A percentile compares a stretch with the other conserved stretches of the same genome.
Conservation (phyloP, 805 yeast species). For the Lachancea meyersii region DNA sequence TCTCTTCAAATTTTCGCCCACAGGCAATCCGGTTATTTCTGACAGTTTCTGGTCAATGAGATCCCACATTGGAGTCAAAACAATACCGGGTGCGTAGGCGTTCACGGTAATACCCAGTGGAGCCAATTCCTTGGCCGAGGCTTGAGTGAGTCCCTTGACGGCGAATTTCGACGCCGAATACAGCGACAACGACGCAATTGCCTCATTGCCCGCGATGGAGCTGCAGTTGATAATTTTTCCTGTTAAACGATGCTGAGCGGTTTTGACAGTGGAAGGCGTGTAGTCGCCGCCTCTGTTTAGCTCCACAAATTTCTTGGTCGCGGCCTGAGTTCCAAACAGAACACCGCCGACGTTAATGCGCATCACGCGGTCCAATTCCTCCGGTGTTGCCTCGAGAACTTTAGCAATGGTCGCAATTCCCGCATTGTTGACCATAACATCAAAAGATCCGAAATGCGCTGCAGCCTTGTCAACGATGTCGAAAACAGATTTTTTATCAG, state of each 20-base stretch:
- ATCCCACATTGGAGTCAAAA: slow-evolving; percentile 37
- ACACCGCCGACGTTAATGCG: slow-evolving; percentile 32
- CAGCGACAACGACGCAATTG: slow-evolving; percentile 29
- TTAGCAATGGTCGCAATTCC: slow-evolving; percentile 31
- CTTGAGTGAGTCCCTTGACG: slow-evolving; percentile 34
- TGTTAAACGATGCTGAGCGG: slow-evolving; percentile 18
- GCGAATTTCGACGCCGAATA: slow-evolving; percentile 37
- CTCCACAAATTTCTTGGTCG: slow-evolving; percentile 27
- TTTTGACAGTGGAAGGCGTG: too few species aligned
- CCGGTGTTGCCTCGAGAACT: slow-evolving; percentile 27
- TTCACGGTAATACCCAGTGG: slow-evolving; percentile 33
- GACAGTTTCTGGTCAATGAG: slow-evolving; percentile 26
- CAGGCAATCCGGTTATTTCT: too few species aligned
- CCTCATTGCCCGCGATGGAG: too few species aligned
- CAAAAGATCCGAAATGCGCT: slow-evolving; percentile 30
- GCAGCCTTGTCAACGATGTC: slow-evolving; percentile 26
- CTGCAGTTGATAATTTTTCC: slow-evolving; percentile 38
- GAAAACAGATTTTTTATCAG: slow-evolving; percentile 22
- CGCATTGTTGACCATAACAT: slow-evolving; percentile 36
- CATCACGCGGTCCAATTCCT: slow-evolving; percentile 22
- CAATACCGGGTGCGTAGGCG: slow-evolving; percentile 37
- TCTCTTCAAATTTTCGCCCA: too few species aligned
- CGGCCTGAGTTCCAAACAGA: slow-evolving; percentile 34
- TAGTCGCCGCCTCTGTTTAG: too few species aligned
- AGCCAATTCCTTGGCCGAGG: slow-evolving; percentile 37